Evolutionary conservation across 257 asterid species (phyloP), one percentile per base, ranked within the genome.

Genomic region (Henckelia pumila): DNA sequence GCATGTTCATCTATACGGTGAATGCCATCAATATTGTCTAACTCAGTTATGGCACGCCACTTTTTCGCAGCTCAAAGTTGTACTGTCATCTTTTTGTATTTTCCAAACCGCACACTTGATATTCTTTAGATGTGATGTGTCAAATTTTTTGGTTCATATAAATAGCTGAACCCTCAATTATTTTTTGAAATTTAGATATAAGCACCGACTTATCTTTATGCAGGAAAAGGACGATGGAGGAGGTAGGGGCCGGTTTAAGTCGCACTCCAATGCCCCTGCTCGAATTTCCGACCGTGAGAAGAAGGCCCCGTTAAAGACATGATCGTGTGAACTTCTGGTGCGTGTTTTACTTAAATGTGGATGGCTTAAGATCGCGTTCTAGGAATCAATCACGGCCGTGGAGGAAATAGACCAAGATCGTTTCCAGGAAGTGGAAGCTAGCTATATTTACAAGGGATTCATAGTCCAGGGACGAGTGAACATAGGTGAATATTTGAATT

Each of bases 261-360:
- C 96, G 11, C 98, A 92, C 81, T 75, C 98, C n/a, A 89, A 68
- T 57, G 95, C 73, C 25, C 88, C 96, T 68, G 83, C 92, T 62
- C 88, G 98, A 37, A 92, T 92, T 76, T 89, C 91, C 26, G 98
- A 92, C 81, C 77, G 96, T 74, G 96, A 78, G 69, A 92, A 92
- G 89, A 92, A 92, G 85, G 98, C 98, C 59, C 98, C 96, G 32
- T 63, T 92, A 78, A 89, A 89, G 85, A 86, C 89, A 20, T n/a
- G 52, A 68, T 37, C 5, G 16, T 8, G 28, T 59, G 26, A 66
- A 60, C 22, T 40, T 53, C 50, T 49, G 4, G 11, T 24, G 70
- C 68, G 56, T 63, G 23, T 49, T 26, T 14, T 55, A 58, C 71
- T 64, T 63, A 7, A 20, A 24, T 63, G 61, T 50, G 26, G 32